phyloP scores from a whole-genome alignment of 2,329 filamentous ascomycete species.

The Tolypocladium endophyticum region DNA sequence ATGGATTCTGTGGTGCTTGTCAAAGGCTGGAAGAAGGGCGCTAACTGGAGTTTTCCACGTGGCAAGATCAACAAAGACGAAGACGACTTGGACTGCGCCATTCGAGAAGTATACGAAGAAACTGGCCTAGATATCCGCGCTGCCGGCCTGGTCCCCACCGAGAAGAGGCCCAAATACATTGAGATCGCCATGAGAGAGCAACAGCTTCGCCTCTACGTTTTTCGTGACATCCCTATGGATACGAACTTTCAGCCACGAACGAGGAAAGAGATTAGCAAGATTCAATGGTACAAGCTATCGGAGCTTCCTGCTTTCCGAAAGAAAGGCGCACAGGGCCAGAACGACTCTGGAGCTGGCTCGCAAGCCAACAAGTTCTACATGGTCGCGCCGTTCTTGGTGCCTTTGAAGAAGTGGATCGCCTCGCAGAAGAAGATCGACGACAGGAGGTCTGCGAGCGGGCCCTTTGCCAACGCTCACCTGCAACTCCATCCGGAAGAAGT shows the following conservation, averaged over 20 bases:
- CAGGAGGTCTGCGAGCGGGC: slow-evolving; percentile 28
- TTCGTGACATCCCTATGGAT: slow-evolving; percentile 78
- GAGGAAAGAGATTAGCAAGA: slow-evolving; percentile 94
- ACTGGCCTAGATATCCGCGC: slow-evolving; percentile 76
- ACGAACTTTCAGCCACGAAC: slow-evolving; percentile 83
- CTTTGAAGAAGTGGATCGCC: slow-evolving; percentile 83
- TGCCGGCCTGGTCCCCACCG: slow-evolving; percentile 64
- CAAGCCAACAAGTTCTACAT: slow-evolving; percentile 92
- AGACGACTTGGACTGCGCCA: slow-evolving; percentile 82
- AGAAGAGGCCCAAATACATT: slow-evolving; percentile 69
- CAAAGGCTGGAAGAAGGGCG: slow-evolving; percentile 94
- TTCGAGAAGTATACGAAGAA: slow-evolving; percentile 92
- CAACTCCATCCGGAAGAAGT: slow-evolving; percentile 39
- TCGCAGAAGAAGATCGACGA: slow-evolving; percentile 68
- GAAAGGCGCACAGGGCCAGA: slow-evolving; percentile 48
- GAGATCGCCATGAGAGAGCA: slow-evolving; percentile 86
- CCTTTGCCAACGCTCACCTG: slow-evolving; percentile 29
- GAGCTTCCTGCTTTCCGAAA: slow-evolving; percentile 77
- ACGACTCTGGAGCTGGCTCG: slow-evolving; percentile 42
- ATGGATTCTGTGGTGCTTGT: slow-evolving; percentile 94
- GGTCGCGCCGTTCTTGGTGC: slow-evolving; percentile 85
- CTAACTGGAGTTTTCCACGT: slow-evolving; percentile 91
- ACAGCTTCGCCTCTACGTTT: slow-evolving; percentile 85
- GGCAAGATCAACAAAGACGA: slow-evolving; percentile 99
- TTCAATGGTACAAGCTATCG: slow-evolving; percentile 85